A percentile compares a stretch with the other conserved stretches of the same genome.
These are phyloP conservation scores for Ballota nigra DNA, from an alignment of 257 asterid species.

Conservation along the genomic window DNA sequence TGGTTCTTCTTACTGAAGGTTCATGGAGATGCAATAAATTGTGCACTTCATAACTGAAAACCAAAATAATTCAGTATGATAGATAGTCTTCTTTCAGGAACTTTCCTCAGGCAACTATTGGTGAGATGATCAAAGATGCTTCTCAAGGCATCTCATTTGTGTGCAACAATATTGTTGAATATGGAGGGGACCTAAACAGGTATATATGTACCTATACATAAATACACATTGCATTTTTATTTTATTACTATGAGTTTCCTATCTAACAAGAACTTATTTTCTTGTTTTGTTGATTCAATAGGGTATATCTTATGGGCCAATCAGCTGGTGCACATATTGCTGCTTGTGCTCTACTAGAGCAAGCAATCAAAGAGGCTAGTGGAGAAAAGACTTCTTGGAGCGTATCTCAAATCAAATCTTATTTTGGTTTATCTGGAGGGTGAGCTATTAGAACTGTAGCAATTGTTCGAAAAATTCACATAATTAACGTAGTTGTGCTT, in stretches of 20 bases:
- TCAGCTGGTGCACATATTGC: conserved; percentile 99
- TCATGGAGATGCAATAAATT: background rate
- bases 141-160: conserved; percentile 90
- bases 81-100: conserved; percentile 55
- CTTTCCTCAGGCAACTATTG: conserved; percentile 96
- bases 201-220: conserved; percentile 10
- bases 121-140: conserved; percentile 95
- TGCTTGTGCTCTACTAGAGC: conserved; percentile 86
- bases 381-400: conserved; percentile 80
- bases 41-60: background rate
- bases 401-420: conserved; percentile 77
- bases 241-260: background rate
- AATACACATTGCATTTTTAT: background rate
- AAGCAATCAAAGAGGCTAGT: conserved; percentile 83
- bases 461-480: background rate
- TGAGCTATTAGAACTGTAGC: conserved; percentile 31
- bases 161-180: conserved; percentile 85
- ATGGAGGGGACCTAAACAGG: conserved; percentile 99
- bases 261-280: conserved; percentile 7
- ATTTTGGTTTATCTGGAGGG: conserved; percentile 99
- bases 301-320: conserved; percentile 94
- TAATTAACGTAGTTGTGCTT: background rate
- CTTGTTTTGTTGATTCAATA: no score
- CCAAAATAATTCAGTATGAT: conserved; percentile 14
- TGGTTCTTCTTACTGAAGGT: conserved; percentile 11